phyloP scores from a whole-genome alignment of 495 filamentous ascomycete species.

The Hapsidospora chrysogenum region DNA sequence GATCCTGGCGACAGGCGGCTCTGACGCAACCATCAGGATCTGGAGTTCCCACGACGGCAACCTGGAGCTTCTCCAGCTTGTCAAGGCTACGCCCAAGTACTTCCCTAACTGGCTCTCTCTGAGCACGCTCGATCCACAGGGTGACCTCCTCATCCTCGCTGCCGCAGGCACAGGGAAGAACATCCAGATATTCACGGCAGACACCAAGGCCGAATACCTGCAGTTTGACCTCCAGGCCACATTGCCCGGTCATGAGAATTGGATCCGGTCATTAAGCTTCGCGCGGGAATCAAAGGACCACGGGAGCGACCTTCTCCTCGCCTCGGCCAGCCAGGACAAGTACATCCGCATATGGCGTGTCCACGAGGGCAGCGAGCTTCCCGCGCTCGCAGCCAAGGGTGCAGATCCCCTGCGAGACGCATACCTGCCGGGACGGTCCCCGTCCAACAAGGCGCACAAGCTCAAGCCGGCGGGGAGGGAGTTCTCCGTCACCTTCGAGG shows the following conservation, averaged over 20 bases:
- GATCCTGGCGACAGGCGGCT: slow-evolving; percentile 51
- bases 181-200: slow-evolving; percentile 58
- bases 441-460: slow-evolving; percentile 80
- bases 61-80: slow-evolving; percentile 46
- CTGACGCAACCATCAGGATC: slow-evolving; percentile 69
- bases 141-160: slow-evolving; percentile 47
- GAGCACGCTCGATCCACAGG: slow-evolving; percentile 29
- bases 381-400: slow-evolving; percentile 22
- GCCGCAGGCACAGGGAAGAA: slow-evolving; percentile 64
- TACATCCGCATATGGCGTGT: slow-evolving; percentile 91
- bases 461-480: slow-evolving; percentile 31
- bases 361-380: slow-evolving; percentile 48
- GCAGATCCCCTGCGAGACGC: slow-evolving; percentile 25
- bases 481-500: slow-evolving; percentile 84
- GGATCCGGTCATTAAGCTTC: slow-evolving; percentile 77
- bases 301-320: slow-evolving; percentile 57
- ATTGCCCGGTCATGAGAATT: slow-evolving; percentile 83
- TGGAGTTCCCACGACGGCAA: slow-evolving; percentile 42
- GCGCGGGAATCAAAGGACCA: slow-evolving; percentile 36
- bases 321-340: slow-evolving; percentile 93
- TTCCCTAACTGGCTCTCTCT: slow-evolving; percentile 67
- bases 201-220: slow-evolving; percentile 12
- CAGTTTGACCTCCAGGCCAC: slow-evolving; percentile 61
- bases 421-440: slow-evolving; percentile 40
- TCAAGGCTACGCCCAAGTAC: slow-evolving; percentile 56